A percentile compares a stretch with the other conserved stretches of the same genome.
Conservation (phyloP, 805 yeast species). For the Hanseniaspora mollemarum region DNA sequence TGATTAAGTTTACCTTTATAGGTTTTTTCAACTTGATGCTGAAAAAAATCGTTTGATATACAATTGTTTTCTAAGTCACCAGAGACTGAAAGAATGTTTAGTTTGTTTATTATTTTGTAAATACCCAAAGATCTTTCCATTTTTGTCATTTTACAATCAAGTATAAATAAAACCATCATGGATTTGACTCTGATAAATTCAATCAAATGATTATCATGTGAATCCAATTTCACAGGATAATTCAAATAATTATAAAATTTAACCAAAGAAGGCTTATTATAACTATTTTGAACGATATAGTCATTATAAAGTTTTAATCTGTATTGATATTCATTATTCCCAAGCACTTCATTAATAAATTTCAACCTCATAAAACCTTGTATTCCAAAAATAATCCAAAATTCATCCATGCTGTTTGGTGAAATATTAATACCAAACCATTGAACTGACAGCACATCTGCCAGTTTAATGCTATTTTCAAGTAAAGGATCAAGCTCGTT, state of each 20-base stretch:
- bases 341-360: conserved; percentile 61
- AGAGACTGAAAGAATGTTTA: conserved; percentile 88
- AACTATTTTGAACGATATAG: conserved; percentile 57
- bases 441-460: conserved; percentile 68
- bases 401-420: conserved; percentile 63
- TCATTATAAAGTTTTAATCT: conserved; percentile 55
- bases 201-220: conserved; percentile 39
- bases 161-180: conserved; percentile 69
- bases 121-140: conserved; percentile 90
- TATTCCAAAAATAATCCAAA: conserved; percentile 85
- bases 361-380: conserved; percentile 71
- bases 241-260: conserved; percentile 34
- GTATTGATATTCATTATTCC: conserved; percentile 69
- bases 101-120: conserved; percentile 79
- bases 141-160: conserved; percentile 88
- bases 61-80: conserved; percentile 61
- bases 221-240: conserved; percentile 42
- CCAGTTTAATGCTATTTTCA: conserved; percentile 51
- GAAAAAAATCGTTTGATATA: conserved; percentile 36
- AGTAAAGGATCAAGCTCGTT: conserved; percentile 69
- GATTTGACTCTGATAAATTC: conserved; percentile 66
- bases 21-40: conserved; percentile 88
- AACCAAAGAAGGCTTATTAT: conserved; percentile 56
- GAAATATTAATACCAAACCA: conserved; percentile 90
- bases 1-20: conserved; percentile 70